Evolutionary conservation across 192 early-diverging fungal genomes (phyloP), one percentile per base, ranked within the genome.

Genomic region (Coemansia sp.): DNA sequence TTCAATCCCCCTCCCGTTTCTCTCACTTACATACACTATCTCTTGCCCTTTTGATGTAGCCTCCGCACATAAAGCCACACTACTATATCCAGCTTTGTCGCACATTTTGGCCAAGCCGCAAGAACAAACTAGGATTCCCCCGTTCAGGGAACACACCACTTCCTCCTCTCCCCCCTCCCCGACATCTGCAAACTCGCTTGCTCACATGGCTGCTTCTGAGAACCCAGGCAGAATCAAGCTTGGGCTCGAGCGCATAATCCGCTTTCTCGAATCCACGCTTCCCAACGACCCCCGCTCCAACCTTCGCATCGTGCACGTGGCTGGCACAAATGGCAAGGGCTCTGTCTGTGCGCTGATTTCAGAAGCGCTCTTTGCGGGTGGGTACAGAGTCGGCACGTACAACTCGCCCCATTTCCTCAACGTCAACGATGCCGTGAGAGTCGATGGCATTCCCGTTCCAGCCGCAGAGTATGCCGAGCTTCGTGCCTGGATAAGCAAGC

Each of bases 241-340:
- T 14, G 74, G 75, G 13, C 69, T 77, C 34, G 75, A 74, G 60
- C 74, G 84, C 42, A 87, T 89, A 49, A n/a, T 33, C 20, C 34
- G 36, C n/a, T 84, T 91, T 25, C 70, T 92, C 11, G 60, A 52
- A 53, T 23, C 59, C 25, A 46, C 63, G 69, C 36, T 85, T 60
- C 68, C 81, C 58, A 53, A 34, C 5, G 78, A 81, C 57, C 90
- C 90, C 1, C 80, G 90, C 13, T 25, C 53, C 32, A 66, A 61
- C 15, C 75, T 85, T 62, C 61, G 70, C 19, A 74, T 85, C n/a
- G 78, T 95, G 23, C 93, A 95, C 71, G 89, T 95, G 1, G 91
- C 91, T 7, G 93, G 93, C 17, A 95, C 93, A 0, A 95, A 95
- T 67, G 93, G 93, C 50, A 95, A 95, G 71, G 93, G 93, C 13